Base-by-base conservation (phyloP, 2,329 filamentous ascomycete species). In the Fusarium clavum region DNA sequence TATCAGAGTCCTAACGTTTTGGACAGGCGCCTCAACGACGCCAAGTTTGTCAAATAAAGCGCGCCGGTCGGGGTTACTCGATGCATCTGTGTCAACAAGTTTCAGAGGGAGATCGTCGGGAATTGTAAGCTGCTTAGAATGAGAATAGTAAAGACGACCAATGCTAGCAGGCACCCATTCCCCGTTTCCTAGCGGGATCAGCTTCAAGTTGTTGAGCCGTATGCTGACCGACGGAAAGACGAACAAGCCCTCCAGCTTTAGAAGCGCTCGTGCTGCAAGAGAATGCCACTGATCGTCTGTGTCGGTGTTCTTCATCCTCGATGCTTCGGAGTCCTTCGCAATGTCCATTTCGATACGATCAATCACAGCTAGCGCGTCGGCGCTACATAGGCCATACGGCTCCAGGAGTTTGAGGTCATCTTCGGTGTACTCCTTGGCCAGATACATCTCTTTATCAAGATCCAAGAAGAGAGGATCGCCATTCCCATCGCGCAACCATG, bases 391-490 rank as follows among this genome's bases (percentile, higher is more conserved):
- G 1, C 71, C 71, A 12, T 74, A 74, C 0, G 61, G 45, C 14
- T 27, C 30, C 9, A 74, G 8, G 0, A 63, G 18, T 0, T 43
- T 25, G 3, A 72, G 8, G 10, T 73, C 71, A 1, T 45, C 40
- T 2, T 20, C 38, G 3, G 8, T 11, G 25, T 75, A 75, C 24
- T 62, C 58, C 14, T 67, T 72, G 5, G 73, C 57, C 13, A 75
- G 53, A 6, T 75, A 75, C 3, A 70, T 51, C 38, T 70, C 64
- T 20, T 52, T 24, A 2, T 57, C 9, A 4, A 54, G 53, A 9
- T 74, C 73, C 16, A 20, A 47, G 29, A 75, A 73, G 7, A 75
- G 24, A 0, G 71, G 73, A 4, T 68, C 55, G 0, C 67, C 64
- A 1, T 73, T 34, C 7, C 58, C 46, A n/a, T 74, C 72, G 0